Conservation (phyloP, 768 basidiomycete species). For the Nidularia pulvinata region DNA sequence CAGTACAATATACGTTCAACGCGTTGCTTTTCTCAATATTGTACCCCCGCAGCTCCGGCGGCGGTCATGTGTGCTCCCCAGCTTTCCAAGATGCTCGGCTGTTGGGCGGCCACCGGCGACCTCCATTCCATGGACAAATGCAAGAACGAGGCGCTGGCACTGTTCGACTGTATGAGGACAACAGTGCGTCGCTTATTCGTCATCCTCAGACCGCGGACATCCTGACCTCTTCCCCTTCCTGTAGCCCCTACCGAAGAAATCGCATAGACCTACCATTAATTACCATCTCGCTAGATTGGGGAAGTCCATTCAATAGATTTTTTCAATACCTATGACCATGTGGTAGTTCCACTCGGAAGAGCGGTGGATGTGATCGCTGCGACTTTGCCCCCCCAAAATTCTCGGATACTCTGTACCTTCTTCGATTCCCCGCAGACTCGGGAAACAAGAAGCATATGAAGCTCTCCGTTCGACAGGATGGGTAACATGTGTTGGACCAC, state of each 20-base stretch:
- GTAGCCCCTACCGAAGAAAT: constrained; percentile 69
- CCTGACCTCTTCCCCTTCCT: not conserved
- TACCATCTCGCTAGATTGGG: constrained; percentile 85
- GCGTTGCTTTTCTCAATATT: constrained; percentile 3
- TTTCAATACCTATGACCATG: too few relatives aligned
- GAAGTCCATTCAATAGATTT: constrained; percentile 71
- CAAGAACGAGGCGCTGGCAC: constrained; percentile 51
- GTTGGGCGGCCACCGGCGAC: constrained; percentile 81
- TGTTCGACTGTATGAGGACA: constrained; percentile 86
- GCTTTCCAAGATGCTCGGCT: constrained; percentile 79
- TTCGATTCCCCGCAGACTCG: too few relatives aligned
- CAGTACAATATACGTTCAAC: constrained; percentile 9
- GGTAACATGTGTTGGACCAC: too few relatives aligned
- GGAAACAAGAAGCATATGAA: too few relatives aligned
- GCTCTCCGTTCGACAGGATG: too few relatives aligned
- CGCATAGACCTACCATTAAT: constrained; percentile 80
- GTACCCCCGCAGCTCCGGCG: constrained; percentile 31
- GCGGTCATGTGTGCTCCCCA: constrained; percentile 65
- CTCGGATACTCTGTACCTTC: too few relatives aligned
- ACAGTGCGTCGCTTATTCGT: constrained; percentile 51
- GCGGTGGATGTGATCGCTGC: too few relatives aligned
- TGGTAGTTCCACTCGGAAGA: too few relatives aligned
- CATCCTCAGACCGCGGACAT: constrained; percentile 1
- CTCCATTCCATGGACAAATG: constrained; percentile 54
- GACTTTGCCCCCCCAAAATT: too few relatives aligned